Evolutionary conservation across 2,329 filamentous ascomycete species (phyloP).

Genomic region (Fusarium tanahbumbuense): DNA sequence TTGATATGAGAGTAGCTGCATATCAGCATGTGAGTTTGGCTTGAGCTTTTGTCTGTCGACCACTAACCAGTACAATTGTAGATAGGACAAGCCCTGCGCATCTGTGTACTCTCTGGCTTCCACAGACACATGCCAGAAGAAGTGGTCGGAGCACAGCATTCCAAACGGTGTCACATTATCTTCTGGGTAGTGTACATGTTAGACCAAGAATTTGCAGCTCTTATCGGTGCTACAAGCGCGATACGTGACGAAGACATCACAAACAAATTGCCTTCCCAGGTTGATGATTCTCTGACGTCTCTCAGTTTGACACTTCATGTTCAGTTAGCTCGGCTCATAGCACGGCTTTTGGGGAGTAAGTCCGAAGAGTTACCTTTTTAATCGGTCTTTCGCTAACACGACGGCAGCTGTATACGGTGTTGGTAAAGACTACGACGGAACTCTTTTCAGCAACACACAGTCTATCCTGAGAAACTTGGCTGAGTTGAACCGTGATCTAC

Average conservation of each 20-base stretch:
- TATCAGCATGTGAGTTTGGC: slow-evolving; percentile 51
- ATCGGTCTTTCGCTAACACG: neutral
- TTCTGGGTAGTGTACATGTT: slow-evolving; percentile 50
- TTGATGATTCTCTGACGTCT: slow-evolving; percentile 44
- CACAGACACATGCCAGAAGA: slow-evolving; percentile 45
- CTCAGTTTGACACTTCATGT: slow-evolving; percentile 45
- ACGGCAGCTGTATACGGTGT: slow-evolving; percentile 43
- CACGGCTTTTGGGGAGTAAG: slow-evolving; percentile 39
- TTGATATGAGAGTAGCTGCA: slow-evolving; percentile 54
- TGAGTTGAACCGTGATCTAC: slow-evolving; percentile 44
- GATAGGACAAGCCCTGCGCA: slow-evolving; percentile 50
- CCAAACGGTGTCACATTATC: slow-evolving; percentile 45
- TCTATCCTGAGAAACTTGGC: slow-evolving; percentile 46
- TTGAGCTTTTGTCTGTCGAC: rapidly evolving
- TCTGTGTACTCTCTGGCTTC: slow-evolving; percentile 49
- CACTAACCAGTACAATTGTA: neutral
- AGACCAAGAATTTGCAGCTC: slow-evolving; percentile 45
- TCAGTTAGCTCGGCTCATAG: slow-evolving; percentile 44
- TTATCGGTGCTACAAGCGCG: slow-evolving; percentile 45
- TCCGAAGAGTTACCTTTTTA: too few species aligned
- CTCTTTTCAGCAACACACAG: slow-evolving; percentile 46
- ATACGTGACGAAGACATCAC: slow-evolving; percentile 49
- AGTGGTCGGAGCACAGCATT: slow-evolving; percentile 40
- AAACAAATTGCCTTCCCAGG: slow-evolving; percentile 46
- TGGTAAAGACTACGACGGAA: slow-evolving; percentile 45